These are phyloP conservation scores for Yamadazyma taylorii DNA, from an alignment of 1,139 yeast species.

Conservation along the genomic window DNA sequence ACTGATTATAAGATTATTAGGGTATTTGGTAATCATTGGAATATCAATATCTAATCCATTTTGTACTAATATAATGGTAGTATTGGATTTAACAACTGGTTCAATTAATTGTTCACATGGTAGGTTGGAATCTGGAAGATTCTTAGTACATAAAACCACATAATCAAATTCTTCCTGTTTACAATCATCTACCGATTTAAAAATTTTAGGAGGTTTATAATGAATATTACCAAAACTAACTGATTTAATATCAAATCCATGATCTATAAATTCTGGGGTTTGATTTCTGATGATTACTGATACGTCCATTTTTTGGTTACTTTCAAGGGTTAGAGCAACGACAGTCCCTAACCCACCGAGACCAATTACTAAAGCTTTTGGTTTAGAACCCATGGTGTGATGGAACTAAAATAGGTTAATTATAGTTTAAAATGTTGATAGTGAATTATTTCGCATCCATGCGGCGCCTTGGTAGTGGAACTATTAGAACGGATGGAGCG, in stretches of 20 bases:
- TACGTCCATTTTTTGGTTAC: constrained; percentile 47
- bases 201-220: constrained; percentile 56
- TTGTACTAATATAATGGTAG: constrained; percentile 64
- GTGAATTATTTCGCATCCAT: too few species aligned
- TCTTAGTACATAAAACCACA: constrained; percentile 68
- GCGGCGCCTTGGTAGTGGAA: too few species aligned
- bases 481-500: too few species aligned
- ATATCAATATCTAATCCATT: constrained; percentile 76
- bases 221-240: constrained; percentile 56
- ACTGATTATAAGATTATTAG: constrained; percentile 57
- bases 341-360: constrained; percentile 68
- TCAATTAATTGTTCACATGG: constrained; percentile 58
- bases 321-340: constrained; percentile 59
- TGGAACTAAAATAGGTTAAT: too few species aligned
- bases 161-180: constrained; percentile 49
- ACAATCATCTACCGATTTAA: constrained; percentile 43
- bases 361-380: constrained; percentile 42
- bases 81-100: constrained; percentile 51
- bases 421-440: too few species aligned
- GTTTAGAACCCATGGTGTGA: constrained; percentile 12
- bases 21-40: constrained; percentile 57
- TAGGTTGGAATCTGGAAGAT: constrained; percentile 62
- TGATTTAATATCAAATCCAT: constrained; percentile 63
- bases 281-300: constrained; percentile 69
- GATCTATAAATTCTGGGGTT: constrained; percentile 47